Base-by-base conservation (phyloP, 192 early-diverging fungal species). In the Oehlia diaphana region DNA sequence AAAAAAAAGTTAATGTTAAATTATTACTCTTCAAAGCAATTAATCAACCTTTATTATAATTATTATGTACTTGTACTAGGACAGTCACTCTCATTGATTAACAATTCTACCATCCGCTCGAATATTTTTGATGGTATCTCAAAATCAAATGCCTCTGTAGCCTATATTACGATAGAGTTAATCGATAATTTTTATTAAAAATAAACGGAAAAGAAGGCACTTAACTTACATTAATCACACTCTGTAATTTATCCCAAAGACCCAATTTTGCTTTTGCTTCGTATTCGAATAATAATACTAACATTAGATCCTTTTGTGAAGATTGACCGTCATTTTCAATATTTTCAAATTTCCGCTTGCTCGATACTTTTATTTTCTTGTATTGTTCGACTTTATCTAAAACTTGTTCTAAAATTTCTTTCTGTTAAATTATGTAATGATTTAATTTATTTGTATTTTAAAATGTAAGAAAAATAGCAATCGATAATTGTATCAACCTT, bases 281-380 rank as follows among this genome's bases (percentile, higher is more conserved):
- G 68, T 77, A 81, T 26, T 81, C 80, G 42, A 81, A 81, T 53
- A 81, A 69, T 13, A 77, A 31, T 26, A 81, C 23, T 33, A 81
- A n/a, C 9, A 78, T n/a, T 12, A 65, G n/a, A 78, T 78, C 77
- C 19, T 16, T 76, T 76, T 76, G 69, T 28, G 69, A 19, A 12
- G 53, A 28, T 76, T 74, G 19, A 37, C 31, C 19, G 35, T 78
- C 77, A 42, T 58, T 62, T n/a, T 50, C 28, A 35, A 28, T 49
- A 33, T 78, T 66, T 23, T 53, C 9, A 37, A 50, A 44, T 37
- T 78, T 78, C 35, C 77, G 39, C 37, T 61, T 69, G 6, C 67
- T 44, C 9, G 70, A 61, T 8, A 44, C 26, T 35, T 53, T 78
- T 33, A 78, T n/a, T 69, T 78, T 78, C 21, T 65, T 58, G 21